Base-by-base conservation (phyloP, 495 filamentous ascomycete genomes). In the Trichoderma virens region DNA sequence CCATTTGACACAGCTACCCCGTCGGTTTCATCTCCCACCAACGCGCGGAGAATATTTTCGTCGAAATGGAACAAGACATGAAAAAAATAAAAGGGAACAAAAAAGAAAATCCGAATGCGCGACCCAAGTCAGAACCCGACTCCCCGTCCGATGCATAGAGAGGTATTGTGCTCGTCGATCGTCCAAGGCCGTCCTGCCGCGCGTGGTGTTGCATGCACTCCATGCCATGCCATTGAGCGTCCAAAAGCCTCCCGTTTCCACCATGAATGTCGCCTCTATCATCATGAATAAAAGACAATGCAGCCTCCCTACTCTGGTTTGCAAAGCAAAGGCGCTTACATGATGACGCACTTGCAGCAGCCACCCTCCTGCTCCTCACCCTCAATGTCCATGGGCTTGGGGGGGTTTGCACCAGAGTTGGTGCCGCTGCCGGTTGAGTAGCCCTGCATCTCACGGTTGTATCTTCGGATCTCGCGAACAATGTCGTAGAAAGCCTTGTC, bases 401-500 rank as follows among this genome's bases (percentile, higher is more conserved):
- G 74, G 3, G 86, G 83, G 65, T 85, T 85, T 65, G 78, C 77
- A 62, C 85, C 85, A 65, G 83, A 81, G 62, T 86, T 84, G 39
- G 82, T 83, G 54, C 73, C 81, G 61, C 80, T 80, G 64, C 87
- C 89, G 62, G 85, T 83, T 56, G 87, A 84, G 70, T 96, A 88
- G 38, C 89, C 89, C 63, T 91, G 90, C 86, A 98, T 93, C 69
- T 97, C 92, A 76, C 93, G 93, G 84, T 98, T 97, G 80, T 96
- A 98, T 71, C 90, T 87, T 72, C 94, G 86, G 74, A 98, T 98
- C 74, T 97, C 94, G 65, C 95, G 88, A 59, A 98, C 94, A 68
- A 97, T 90, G 72, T 98, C 91, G 82, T 91, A 98, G 80, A 98
- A 98, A 62, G 94, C 93, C 74, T 95, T 91, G 76, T 98, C 95